Conservation (phyloP, 495 filamentous ascomycete genomes). For the Neurospora pannonica region DNA sequence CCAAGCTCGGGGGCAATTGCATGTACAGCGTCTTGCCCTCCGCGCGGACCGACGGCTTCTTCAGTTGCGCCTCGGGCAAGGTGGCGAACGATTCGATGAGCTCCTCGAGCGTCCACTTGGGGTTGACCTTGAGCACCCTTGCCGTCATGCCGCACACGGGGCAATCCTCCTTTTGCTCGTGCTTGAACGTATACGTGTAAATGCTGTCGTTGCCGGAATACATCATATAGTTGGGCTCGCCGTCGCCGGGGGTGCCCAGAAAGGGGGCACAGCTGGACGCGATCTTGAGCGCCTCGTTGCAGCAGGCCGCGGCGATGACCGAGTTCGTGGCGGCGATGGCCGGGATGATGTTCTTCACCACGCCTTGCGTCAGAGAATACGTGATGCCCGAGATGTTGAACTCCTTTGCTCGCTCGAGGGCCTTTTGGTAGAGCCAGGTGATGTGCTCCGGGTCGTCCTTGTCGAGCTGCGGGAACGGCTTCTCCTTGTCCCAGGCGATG, state of each 20-base stretch:
- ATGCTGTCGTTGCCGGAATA: slow-evolving; percentile 91
- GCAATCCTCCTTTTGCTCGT: slow-evolving; percentile 85
- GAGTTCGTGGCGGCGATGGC: slow-evolving; percentile 98
- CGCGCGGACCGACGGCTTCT: slow-evolving; percentile 81
- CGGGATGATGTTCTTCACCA: slow-evolving; percentile 99
- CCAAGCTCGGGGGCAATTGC: slow-evolving; percentile 68
- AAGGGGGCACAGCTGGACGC: slow-evolving; percentile 70
- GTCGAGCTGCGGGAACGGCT: slow-evolving; percentile 60
- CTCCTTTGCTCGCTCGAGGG: slow-evolving; percentile 67
- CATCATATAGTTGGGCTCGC: slow-evolving; percentile 86
- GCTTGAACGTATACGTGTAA: slow-evolving; percentile 94
- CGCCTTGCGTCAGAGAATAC: slow-evolving; percentile 93
- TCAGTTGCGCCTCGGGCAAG: slow-evolving; percentile 74
- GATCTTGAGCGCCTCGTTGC: slow-evolving; percentile 95
- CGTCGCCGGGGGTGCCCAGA: slow-evolving; percentile 42
- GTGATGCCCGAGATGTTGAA: slow-evolving; percentile 92
- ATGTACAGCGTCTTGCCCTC: slow-evolving; percentile 82
- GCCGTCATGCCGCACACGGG: slow-evolving; percentile 85
- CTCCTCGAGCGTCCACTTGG: slow-evolving; percentile 64
- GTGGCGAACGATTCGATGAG: slow-evolving; percentile 80
- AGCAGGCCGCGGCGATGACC: slow-evolving; percentile 88
- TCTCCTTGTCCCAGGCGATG: slow-evolving; percentile 56
- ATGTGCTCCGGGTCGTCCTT: slow-evolving; percentile 97
- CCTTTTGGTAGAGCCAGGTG: slow-evolving; percentile 88
- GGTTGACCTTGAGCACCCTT: slow-evolving; percentile 60